Percentiles rank a stretch among this genome's conserved stretches.
Evolutionary conservation across 805 yeast species (phyloP).

Genomic region (Nakazawaea molendinolei): DNA sequence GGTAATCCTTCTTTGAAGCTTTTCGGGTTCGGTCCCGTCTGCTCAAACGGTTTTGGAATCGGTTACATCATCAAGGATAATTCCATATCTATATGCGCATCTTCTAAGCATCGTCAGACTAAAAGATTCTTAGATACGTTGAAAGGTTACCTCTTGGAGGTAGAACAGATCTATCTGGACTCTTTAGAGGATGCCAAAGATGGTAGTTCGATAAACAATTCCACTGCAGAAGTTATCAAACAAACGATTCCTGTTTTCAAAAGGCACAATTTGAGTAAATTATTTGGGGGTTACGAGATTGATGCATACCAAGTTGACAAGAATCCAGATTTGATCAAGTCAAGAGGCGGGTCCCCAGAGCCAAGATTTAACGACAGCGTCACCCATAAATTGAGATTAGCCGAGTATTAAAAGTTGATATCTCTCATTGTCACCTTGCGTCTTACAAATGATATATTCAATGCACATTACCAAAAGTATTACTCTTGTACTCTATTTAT

Average conservation of each 20-base stretch:
- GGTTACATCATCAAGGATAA: conserved; percentile 84
- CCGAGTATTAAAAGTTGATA: conserved; percentile 6
- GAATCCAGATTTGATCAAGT: conserved; percentile 49
- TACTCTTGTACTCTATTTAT: conserved; percentile 17
- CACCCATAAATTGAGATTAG: conserved; percentile 24
- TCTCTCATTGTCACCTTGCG: not conserved
- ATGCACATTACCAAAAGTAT: conserved; percentile 15
- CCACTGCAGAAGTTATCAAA: conserved; percentile 15
- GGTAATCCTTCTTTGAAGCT: conserved; percentile 84
- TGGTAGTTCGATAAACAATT: not conserved
- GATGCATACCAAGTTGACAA: conserved; percentile 76
- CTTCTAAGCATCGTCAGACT: conserved; percentile 87
- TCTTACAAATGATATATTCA: not conserved
- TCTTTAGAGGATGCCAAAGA: conserved; percentile 14
- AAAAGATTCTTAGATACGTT: conserved; percentile 66
- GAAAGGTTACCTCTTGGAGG: conserved; percentile 53
- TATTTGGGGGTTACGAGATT: conserved; percentile 63
- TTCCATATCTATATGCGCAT: conserved; percentile 71
- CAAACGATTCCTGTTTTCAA: conserved; percentile 18
- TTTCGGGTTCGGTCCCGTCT: conserved; percentile 90
- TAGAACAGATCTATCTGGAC: conserved; percentile 41
- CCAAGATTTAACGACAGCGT: conserved; percentile 36
- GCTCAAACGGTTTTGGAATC: conserved; percentile 87
- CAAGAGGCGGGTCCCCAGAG: conserved; percentile 55
- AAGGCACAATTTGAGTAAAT: conserved; percentile 25